These are phyloP conservation scores for Tricholoma furcatifolium DNA, from an alignment of 768 basidiomycete genomes.

Conservation along the genomic window DNA sequence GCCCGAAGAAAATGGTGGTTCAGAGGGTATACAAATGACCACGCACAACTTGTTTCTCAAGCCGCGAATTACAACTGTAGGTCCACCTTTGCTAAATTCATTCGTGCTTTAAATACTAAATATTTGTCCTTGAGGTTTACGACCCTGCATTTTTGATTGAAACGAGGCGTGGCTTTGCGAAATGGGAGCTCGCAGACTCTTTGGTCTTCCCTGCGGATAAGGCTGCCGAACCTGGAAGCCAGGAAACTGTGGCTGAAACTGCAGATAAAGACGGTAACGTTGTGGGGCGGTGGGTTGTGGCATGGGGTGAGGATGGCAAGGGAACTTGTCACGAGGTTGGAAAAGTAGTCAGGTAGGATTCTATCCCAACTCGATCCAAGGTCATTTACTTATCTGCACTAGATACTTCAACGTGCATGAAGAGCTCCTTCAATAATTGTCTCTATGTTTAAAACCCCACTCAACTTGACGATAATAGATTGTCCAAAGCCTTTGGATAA, in stretches of 20 bases:
- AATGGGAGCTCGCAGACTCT: constrained; percentile 69
- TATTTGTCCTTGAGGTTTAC: constrained; percentile 44
- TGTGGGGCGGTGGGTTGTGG: constrained; percentile 76
- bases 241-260: constrained; percentile 85
- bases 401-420: constrained; percentile 50
- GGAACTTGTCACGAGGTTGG: constrained; percentile 68
- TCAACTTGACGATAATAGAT: no score
- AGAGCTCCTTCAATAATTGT: constrained; percentile 32
- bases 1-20: constrained; percentile 38
- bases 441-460: background rate
- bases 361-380: background rate
- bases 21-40: constrained; percentile 65
- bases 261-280: constrained; percentile 54
- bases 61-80: constrained; percentile 61
- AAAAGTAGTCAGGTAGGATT: constrained; percentile 54
- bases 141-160: constrained; percentile 71
- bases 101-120: background rate
- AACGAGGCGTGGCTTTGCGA: constrained; percentile 69
- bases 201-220: constrained; percentile 46
- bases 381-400: background rate
- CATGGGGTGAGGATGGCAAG: constrained; percentile 65
- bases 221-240: constrained; percentile 40
- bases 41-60: constrained; percentile 62
- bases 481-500: no score
- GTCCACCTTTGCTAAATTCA: constrained; percentile 4